phyloP scores from a whole-genome alignment of 2,329 filamentous ascomycete genomes.

The Boeremia lycopersici region DNA sequence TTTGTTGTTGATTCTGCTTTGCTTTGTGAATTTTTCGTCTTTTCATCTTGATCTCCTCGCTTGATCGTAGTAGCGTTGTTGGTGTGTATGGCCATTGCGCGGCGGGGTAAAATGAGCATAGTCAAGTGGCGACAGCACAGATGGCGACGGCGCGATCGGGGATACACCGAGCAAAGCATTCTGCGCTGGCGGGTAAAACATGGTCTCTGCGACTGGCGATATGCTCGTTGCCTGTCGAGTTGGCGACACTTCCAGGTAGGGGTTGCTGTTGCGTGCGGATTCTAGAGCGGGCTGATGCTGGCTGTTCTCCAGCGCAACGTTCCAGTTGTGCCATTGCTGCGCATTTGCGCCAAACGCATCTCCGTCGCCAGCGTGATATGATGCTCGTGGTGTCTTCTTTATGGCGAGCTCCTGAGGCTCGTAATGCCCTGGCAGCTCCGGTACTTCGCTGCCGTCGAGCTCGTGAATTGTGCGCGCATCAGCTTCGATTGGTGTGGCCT shows the following conservation, averaged over 20 bases:
- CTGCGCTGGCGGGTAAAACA: conserved; percentile 5
- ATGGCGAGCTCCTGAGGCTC: conserved; percentile 23
- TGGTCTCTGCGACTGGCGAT: background rate
- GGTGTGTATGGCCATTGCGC: background rate
- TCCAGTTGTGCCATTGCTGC: conserved; percentile 20
- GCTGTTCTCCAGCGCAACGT: conserved; percentile 9
- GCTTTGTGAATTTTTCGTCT: background rate
- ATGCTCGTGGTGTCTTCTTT: conserved; percentile 6
- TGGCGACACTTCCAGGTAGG: conserved; percentile 6
- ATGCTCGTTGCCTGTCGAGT: background rate
- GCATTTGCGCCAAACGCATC: conserved; percentile 11
- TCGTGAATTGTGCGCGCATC: conserved; percentile 31
- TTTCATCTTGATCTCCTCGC: background rate
- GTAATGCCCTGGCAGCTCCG: conserved; percentile 27
- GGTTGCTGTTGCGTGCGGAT: background rate
- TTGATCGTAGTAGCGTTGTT: conserved; percentile 11
- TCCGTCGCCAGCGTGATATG: conserved; percentile 16
- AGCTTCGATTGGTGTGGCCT: conserved; percentile 25
- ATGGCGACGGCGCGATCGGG: conserved; percentile 18
- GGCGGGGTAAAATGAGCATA: conserved; percentile 13
- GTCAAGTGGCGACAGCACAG: conserved; percentile 16
- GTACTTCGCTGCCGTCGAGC: conserved; percentile 26
- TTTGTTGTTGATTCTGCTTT: background rate
- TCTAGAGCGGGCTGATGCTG: background rate
- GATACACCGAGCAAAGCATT: conserved; percentile 12